Base-by-base conservation (phyloP, 192 early-diverging fungal species). In the Linnemannia elongata region DNA sequence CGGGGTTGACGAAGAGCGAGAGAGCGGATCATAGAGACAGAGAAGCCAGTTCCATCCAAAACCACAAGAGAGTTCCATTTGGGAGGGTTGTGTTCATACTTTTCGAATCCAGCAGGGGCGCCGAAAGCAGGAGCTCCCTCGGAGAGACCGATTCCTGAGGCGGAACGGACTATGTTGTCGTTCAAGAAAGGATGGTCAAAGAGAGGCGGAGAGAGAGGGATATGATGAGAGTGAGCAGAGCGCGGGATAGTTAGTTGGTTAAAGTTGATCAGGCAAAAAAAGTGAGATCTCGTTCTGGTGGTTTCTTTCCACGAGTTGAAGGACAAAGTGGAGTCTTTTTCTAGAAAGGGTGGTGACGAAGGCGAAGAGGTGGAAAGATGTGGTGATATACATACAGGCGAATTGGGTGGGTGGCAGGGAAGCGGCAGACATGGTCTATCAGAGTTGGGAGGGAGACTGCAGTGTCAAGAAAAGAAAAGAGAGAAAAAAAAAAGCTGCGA, bases 61-160 rank as follows among this genome's bases (percentile, higher is more conserved):
- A 27, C 41, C 22, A 72, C 44, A 44, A 52, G 6, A 15, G 33
- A 24, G 18, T 49, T 38, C 36, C 41, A 49, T 41, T 38, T n/a
- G 36, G 54, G 74, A 44, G 72, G 41, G 49, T 45, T 27, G 60
- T 13, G 18, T 30, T n/a, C 63, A 55, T 91, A 93, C 92, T 92
- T 91, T 88, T 90, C 76, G 74, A 93, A 93, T 66, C 83, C 88
- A 76, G 86, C 74, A 70, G 90, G 71, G 39, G 89, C 82, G 39
- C 91, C 83, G 76, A 89, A 92, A 24, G 82, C 89, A 77, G 93
- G 93, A 74, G 89, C 86, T 24, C 93, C 92, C 75, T 79, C 83
- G 82, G 88, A 91, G 63, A 94, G 78, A 75, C 88, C 92, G 75
- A 94, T 72, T 74, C 89, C 92, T 73, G 89, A 89, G 76, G 88